A percentile compares a stretch with the other conserved stretches of the same genome.
Evolutionary conservation across 306 rosid genomes (phyloP).

Genomic region (Castanopsis chinensis): DNA sequence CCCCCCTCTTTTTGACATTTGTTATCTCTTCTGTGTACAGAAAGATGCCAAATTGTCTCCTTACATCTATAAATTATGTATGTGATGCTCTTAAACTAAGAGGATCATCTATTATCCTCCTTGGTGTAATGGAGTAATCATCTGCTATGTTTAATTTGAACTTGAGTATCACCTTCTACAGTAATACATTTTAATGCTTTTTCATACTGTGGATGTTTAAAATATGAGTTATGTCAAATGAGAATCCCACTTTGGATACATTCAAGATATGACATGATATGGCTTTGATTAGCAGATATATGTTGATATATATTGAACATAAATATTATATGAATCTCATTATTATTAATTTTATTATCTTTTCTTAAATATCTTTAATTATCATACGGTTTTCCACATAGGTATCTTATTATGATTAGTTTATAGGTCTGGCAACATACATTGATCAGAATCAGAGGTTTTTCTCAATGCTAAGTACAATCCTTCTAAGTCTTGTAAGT

Average conservation of each 20-base stretch:
- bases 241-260: background rate
- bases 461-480: background rate
- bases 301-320: background rate
- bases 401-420: background rate
- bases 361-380: background rate
- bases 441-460: background rate
- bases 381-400: background rate
- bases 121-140: background rate
- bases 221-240: background rate
- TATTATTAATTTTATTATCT: background rate
- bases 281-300: background rate
- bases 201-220: background rate
- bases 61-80: background rate
- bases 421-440: background rate
- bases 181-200: background rate
- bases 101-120: background rate
- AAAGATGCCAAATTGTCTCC: background rate
- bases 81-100: background rate
- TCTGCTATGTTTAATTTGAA: background rate
- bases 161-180: background rate
- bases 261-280: background rate
- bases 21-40: background rate
- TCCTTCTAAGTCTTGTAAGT: constrained; percentile 2
- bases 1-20: background rate
- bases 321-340: background rate